Base-by-base conservation (phyloP, 176 grass and related monocot species). In the Ensete ventricosum region DNA sequence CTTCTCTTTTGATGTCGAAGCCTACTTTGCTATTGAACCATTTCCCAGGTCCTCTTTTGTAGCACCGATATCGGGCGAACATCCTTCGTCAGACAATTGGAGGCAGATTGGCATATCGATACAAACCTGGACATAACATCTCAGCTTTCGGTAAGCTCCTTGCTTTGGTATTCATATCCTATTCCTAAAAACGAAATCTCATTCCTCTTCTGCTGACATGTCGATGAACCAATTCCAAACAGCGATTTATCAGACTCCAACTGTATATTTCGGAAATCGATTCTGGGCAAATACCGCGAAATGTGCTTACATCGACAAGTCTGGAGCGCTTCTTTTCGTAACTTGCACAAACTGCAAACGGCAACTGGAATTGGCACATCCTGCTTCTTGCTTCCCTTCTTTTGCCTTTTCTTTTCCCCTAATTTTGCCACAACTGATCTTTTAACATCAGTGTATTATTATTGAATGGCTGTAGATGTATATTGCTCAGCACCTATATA, bases 51-150 rank as follows among this genome's bases (percentile, higher is more conserved):
- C 71, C 84, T 99, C 54, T 99, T 99, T 77, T 94, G 86, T 75
- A 87, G 95, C 76, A 84, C 73, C 75, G 95, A 94, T 74, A 77
- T 85, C 77, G 95, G 95, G 19, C 84, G 90, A 79, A 99, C 88
- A 50, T 99, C 95, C 48, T 99, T 99, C 87, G 95, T 99, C 73
- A 84, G 95, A 22, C 95, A 99, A 59, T 74, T 99, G 74, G 95
- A 94, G 66, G 80, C 91, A 17, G 95, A 94, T 86, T 86, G 90
- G 62, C 95, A 99, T 76, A 84, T 99, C 14, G 95, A 99, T 72
- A 74, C 90, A 29, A 91, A 67, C 76, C 90, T 99, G 0, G 90
- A 99, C 22, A 84, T 99, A 91, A 87, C 91, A 52, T 91, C 91
- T n/a, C 95, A 99, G 64, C 76, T 99, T 84, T 94, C 95, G 25